phyloP scores from a whole-genome alignment of 1,139 yeast genomes.

The Diutina siamensis region DNA sequence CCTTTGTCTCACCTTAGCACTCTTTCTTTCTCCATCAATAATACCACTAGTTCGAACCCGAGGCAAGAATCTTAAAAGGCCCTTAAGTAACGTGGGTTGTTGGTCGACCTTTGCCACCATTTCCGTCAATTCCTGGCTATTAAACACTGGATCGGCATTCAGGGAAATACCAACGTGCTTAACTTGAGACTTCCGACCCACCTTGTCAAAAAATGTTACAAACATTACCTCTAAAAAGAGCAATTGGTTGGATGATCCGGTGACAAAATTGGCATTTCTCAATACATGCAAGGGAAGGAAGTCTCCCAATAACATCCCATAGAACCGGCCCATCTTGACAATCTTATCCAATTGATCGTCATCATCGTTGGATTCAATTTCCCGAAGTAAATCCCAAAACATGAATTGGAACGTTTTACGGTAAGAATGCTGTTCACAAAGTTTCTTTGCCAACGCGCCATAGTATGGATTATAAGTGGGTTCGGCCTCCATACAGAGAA shows the following conservation, averaged over 20 bases:
- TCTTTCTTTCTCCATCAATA: slow-evolving; percentile 18
- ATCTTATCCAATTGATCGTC: slow-evolving; percentile 39
- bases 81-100: slow-evolving; percentile 52
- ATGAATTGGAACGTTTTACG: slow-evolving; percentile 80
- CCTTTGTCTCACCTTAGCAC: slow-evolving; percentile 18
- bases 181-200: slow-evolving; percentile 55
- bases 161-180: slow-evolving; percentile 37
- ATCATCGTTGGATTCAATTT: slow-evolving; percentile 30
- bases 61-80: slow-evolving; percentile 58
- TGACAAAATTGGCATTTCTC: slow-evolving; percentile 62
- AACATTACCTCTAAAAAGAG: slow-evolving; percentile 66
- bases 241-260: slow-evolving; percentile 53
- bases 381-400: slow-evolving; percentile 66
- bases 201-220: slow-evolving; percentile 50
- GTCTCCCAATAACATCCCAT: slow-evolving; percentile 63
- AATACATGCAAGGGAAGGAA: slow-evolving; percentile 66
- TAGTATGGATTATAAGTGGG: slow-evolving; percentile 85
- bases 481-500: slow-evolving; percentile 82
- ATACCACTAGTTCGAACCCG: slow-evolving; percentile 20
- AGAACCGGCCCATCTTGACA: slow-evolving; percentile 69
- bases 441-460: slow-evolving; percentile 63
- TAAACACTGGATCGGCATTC: slow-evolving; percentile 31
- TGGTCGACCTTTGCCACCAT: slow-evolving; percentile 51
- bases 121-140: slow-evolving; percentile 43
- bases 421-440: slow-evolving; percentile 58